A percentile compares a stretch with the other conserved stretches of the same genome.
Conservation (phyloP, 1,284 basidiomycete species). For the Hymenochaete sp. region DNA sequence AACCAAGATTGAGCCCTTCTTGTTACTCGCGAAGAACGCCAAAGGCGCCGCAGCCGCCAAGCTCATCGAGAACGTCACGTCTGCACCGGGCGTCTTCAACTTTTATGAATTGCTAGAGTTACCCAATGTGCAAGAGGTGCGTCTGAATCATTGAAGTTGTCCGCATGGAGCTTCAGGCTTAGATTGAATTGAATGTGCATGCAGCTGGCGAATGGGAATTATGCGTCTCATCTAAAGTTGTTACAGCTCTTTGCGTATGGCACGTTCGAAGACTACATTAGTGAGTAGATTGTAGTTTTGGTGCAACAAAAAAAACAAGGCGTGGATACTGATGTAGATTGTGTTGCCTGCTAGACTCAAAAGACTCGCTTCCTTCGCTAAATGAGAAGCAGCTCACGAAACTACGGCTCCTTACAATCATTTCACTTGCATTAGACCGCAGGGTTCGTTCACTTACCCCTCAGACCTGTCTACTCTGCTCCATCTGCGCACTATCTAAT, state of each 20-base stretch:
- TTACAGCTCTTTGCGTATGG: slow-evolving; percentile 86
- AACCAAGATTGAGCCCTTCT: slow-evolving; percentile 74
- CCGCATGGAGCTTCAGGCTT: no score
- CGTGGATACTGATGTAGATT: slow-evolving; percentile 8
- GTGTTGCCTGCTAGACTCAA: slow-evolving; percentile 45
- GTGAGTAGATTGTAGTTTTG: slow-evolving; percentile 23
- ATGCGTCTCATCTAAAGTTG: slow-evolving; percentile 50
- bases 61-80: slow-evolving; percentile 76
- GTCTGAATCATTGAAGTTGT: no score
- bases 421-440: slow-evolving; percentile 65
- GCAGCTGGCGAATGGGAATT: slow-evolving; percentile 57
- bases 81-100: slow-evolving; percentile 83
- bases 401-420: slow-evolving; percentile 86
- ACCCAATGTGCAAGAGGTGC: slow-evolving; percentile 75
- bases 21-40: slow-evolving; percentile 83
- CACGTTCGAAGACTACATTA: slow-evolving; percentile 71
- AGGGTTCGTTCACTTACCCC: slow-evolving; percentile 58
- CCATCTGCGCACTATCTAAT: background rate
- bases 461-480: slow-evolving; percentile 5
- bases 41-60: slow-evolving; percentile 90
- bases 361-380: slow-evolving; percentile 58
- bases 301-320: background rate
- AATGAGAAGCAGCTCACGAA: slow-evolving; percentile 71
- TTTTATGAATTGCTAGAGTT: slow-evolving; percentile 83
- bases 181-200: no score